Base-by-base conservation (phyloP, 2,329 filamentous ascomycete genomes). In the Ascomycota sp. region DNA sequence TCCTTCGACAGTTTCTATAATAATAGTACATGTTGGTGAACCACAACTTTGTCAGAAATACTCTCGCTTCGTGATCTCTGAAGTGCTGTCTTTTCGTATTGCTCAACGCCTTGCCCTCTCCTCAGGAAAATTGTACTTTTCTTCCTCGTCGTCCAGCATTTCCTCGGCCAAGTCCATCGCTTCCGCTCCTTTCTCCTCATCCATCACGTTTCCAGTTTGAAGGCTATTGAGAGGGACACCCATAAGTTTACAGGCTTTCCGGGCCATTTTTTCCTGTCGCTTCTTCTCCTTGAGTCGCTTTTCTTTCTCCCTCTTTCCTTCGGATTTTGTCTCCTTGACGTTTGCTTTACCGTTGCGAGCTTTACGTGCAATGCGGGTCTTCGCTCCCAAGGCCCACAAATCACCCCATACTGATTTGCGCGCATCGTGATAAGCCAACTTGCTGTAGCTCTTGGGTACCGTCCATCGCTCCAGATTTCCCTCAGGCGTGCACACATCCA, bases 381-480 rank as follows among this genome's bases (percentile, higher is more conserved):
- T 95, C 16, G 84, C 86, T 0, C 89, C 89, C 0, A 95, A 62
- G 1, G 86, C 83, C 89, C 89, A 98, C 8, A 95, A 61, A 50
- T 95, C 89, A 29, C 89, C 89, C 89, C 86, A 95, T 35, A 59
- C 59, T 1, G 76, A 68, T 57, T 98, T 98, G 39, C 89, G 72
- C 27, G 89, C 89, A 49, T 95, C 89, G 44, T 79, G 81, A 57
- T 86, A 95, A 1, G 83, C 83, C 45, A 77, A 72, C 44, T 68
- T 74, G 51, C 75, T 76, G 54, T 76, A 89, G 38, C 74, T 82
- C 43, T 73, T 73, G 2, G 86, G 80, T 0, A 98, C 76, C 0
- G 77, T 89, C 89, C 89, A 98, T 36, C 89, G 79, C 59, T 98
- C 86, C 27, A 93, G 72, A 30, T 68, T 72, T 26, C 80, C 89